Evolutionary conservation across 331 rosid species (phyloP).

Genomic region (Cydonia oblonga): DNA sequence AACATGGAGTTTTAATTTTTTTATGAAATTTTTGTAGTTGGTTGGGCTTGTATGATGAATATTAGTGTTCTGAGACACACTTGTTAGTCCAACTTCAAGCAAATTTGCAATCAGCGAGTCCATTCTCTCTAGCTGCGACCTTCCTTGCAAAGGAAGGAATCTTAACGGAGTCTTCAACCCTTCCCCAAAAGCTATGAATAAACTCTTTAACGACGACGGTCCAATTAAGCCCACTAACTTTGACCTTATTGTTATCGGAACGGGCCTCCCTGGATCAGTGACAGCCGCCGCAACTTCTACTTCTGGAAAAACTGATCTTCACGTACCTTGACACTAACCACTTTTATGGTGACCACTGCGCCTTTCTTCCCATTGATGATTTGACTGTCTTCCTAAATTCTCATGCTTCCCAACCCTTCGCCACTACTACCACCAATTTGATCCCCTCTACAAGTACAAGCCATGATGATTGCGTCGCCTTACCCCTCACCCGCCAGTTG

Average conservation of each 20-base stretch:
- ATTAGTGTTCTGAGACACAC: neutral
- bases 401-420: constrained; percentile 16
- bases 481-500: constrained; percentile 26
- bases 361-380: constrained; percentile 48
- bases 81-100: neutral
- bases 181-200: neutral
- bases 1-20: too few relatives aligned
- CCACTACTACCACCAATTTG: neutral
- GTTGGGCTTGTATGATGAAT: neutral
- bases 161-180: neutral
- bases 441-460: neutral
- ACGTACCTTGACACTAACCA: constrained; percentile 53
- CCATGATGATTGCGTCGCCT: constrained; percentile 10
- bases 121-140: neutral
- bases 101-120: neutral
- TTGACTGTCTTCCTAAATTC: constrained; percentile 49
- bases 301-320: constrained; percentile 59
- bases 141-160: neutral
- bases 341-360: constrained; percentile 61
- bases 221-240: constrained; percentile 19
- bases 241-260: constrained; percentile 64
- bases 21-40: neutral
- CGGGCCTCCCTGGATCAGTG: constrained; percentile 50
- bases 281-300: constrained; percentile 59
- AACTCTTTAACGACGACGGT: neutral